Base-by-base conservation (phyloP, 1,284 basidiomycete species). In the Cystobasidium pallidum region DNA sequence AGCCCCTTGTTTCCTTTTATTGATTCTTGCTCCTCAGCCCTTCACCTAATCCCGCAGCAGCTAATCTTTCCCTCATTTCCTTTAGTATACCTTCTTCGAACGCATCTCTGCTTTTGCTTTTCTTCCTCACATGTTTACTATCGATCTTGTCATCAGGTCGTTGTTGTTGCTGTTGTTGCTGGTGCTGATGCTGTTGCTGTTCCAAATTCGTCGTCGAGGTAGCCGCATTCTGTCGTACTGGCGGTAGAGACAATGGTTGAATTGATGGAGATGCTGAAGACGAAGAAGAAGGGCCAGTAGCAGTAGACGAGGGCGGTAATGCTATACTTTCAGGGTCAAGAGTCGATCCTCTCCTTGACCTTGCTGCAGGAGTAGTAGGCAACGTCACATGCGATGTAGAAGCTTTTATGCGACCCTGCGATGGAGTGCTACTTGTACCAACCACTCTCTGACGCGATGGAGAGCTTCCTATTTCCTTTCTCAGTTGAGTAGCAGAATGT, bases 31-130 rank as follows among this genome's bases (percentile, higher is more conserved):
- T 30, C 49, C 26, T 24, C 24, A 41, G 43, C 15, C 58, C 58
- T 30, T 26, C 49, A 21, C 61, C 70, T 17, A 72, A 28, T 11
- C 70, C 61, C 41, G 62, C 70, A 41, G 54, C 63, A 19, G 70
- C 70, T 30, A 72, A 34, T 66, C 64, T 65, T 30, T 59, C 55
- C 28, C 70, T 49, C 62, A 72, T 65, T 32, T 72, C 70, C n/a
- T 57, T 39, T 24, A 72, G 30, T 13, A 66, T 24, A 10, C 52
- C 57, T 59, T 72, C 70, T 39, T 65, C 70, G 26, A 55, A 58
- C 0, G 49, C 62, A 30, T 49, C 61, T 32, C 47, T 45, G 24
- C 21, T n/a, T 28, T 39, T 54, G 17, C 34, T 52, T 49, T 54
- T 36, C 19, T 10, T 32, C n/a, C 57, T 62, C 24, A 13, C 30